These are phyloP conservation scores for Camellia sinensis DNA, from an alignment of 148 eudicot genomes.

Conservation along the genomic window DNA sequence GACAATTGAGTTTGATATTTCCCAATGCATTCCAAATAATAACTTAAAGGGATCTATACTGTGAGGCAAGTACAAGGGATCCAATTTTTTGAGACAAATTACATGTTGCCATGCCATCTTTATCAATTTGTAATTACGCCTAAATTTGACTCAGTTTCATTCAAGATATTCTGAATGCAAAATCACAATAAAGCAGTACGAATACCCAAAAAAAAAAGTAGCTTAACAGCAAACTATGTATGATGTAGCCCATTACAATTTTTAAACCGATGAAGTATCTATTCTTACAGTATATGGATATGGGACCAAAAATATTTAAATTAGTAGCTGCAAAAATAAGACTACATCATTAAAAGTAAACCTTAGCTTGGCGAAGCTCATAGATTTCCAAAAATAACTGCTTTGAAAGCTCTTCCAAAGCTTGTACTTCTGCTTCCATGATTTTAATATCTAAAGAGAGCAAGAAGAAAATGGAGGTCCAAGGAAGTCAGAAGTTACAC, in stretches of 20 bases:
- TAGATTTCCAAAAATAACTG: slow-evolving; percentile 90
- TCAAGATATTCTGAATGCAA: not conserved
- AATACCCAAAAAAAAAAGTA: not conserved
- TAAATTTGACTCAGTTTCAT: not conserved
- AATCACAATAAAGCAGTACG: not conserved
- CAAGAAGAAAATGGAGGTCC: not conserved
- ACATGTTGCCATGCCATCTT: too few species aligned
- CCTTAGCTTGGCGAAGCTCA: slow-evolving; percentile 99
- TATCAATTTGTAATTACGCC: not conserved
- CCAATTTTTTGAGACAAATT: not conserved
- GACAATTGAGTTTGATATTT: not conserved
- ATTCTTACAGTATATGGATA: not conserved
- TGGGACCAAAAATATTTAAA: not conserved
- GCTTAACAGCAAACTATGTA: not conserved
- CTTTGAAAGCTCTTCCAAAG: slow-evolving; percentile 93
- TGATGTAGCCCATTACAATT: not conserved
- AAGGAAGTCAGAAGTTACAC: not conserved
- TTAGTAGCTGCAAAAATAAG: slow-evolving; percentile 4
- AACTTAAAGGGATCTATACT: not conserved
- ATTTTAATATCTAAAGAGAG: slow-evolving; percentile 58
- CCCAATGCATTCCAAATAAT: not conserved
- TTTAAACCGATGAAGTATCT: not conserved
- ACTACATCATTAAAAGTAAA: slow-evolving; percentile 20
- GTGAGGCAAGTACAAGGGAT: not conserved
- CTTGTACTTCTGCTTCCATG: slow-evolving; percentile 91